Base-by-base conservation (phyloP, 2,329 filamentous ascomycete species). In the Stemphylium beticola region DNA sequence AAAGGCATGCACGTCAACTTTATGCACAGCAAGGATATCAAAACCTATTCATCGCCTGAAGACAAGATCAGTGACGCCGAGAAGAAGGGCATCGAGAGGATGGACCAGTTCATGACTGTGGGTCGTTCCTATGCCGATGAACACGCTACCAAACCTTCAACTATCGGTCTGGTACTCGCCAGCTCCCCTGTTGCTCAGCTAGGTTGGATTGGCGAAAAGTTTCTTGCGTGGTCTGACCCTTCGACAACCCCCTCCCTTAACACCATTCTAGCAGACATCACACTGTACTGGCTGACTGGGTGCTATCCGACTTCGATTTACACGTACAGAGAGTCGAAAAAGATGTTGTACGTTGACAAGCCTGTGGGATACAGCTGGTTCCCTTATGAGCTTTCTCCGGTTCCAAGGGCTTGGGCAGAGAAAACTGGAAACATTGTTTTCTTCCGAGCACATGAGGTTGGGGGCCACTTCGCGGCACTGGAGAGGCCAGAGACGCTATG, bases 131-230 rank as follows among this genome's bases (percentile, higher is more conserved):
- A 87, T 63, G 77, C 78, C 0, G 46, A 75, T 0, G 77, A 82
- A 64, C 85, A 88, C 49, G 81, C 75, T 1, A 84, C 83, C 0
- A 72, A 81, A 8, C 82, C 85, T 0, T 76, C 78, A 0, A 88
- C 85, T 0, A 82, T 87, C 39, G 84, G 84, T 0, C 75, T 85
- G 4, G 81, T 78, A 0, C 69, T 88, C 1, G 74, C 79, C 3
- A 74, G 81, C 4, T 85, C 76, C 31, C 85, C 86, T 0, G 57
- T 87, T 1, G 82, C 83, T 0, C 64, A 87, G 17, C 76, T 88
- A 2, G 78, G 81, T 6, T 88, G 85, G 80, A 77, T 86, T 22
- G 82, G 80, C 4, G 84, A 86, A 60, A 86, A 85, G 65, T 82
- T 83, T 51, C 68, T 83, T 0, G 79, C 78, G 4, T 86, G 83